These are phyloP conservation scores for Sphaerobolus stellatus DNA, from an alignment of 1,284 basidiomycete species.

Conservation along the genomic window DNA sequence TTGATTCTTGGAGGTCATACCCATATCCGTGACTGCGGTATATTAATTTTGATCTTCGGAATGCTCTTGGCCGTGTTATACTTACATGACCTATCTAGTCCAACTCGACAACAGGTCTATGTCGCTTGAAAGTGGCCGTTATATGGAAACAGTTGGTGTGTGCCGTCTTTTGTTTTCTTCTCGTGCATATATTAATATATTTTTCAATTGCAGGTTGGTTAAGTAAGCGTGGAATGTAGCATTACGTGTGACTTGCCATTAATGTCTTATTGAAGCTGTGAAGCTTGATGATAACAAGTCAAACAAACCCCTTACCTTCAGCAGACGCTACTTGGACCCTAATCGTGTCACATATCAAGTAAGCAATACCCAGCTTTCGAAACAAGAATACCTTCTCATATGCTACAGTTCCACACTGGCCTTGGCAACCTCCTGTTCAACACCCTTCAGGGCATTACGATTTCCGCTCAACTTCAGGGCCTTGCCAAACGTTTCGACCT, in stretches of 20 bases:
- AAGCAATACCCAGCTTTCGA: slow-evolving; percentile 5
- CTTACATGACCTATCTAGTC: slow-evolving; percentile 28
- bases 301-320: slow-evolving; percentile 54
- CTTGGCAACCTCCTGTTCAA: slow-evolving; percentile 50
- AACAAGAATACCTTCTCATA: not conserved
- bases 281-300: slow-evolving; percentile 47
- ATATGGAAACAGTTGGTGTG: slow-evolving; percentile 83
- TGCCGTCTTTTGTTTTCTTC: slow-evolving; percentile 1
- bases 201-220: slow-evolving; percentile 43
- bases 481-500: slow-evolving; percentile 58
- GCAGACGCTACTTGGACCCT: slow-evolving; percentile 70
- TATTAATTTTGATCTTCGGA: slow-evolving; percentile 16
- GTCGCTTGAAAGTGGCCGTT: slow-evolving; percentile 77
- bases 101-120: slow-evolving; percentile 65
- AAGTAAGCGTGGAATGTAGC: slow-evolving; percentile 42
- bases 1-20: slow-evolving; percentile 79
- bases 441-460: slow-evolving; percentile 48
- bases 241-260: not conserved
- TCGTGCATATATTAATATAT: not conserved
- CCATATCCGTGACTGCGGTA: slow-evolving; percentile 76
- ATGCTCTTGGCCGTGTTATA: slow-evolving; percentile 18
- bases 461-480: slow-evolving; percentile 54
- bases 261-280: slow-evolving; percentile 37
- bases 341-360: slow-evolving; percentile 74
- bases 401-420: slow-evolving; percentile 64